Evolutionary conservation across 1,284 basidiomycete genomes (phyloP).

Genomic region (Ustilago curta): DNA sequence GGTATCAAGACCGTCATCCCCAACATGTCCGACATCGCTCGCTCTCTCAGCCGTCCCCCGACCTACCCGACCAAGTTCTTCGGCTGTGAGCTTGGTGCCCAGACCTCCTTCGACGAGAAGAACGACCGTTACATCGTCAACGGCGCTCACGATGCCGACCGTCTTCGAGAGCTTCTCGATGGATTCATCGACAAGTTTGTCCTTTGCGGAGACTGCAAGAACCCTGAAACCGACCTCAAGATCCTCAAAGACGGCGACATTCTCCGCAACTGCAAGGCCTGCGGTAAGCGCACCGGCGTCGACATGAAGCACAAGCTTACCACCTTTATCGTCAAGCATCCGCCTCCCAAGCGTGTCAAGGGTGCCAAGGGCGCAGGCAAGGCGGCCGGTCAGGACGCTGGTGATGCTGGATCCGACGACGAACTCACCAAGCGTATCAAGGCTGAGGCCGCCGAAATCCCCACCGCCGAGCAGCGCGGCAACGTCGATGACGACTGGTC

Average conservation of each 20-base stretch:
- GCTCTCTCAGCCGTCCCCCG: constrained; percentile 92
- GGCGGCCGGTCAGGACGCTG: constrained; percentile 75
- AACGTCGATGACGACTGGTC: constrained; percentile 80
- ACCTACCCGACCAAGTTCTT: constrained; percentile 99
- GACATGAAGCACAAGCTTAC: constrained; percentile 98
- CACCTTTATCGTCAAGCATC: constrained; percentile 97
- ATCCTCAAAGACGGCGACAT: constrained; percentile 88
- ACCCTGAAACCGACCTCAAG: constrained; percentile 96
- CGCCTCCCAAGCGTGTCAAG: constrained; percentile 77
- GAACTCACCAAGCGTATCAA: constrained; percentile 73
- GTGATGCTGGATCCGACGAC: constrained; percentile 70
- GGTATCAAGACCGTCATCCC: constrained; percentile 88
- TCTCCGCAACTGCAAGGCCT: constrained; percentile 97
- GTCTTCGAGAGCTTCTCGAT: constrained; percentile 95
- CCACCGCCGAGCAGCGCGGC: constrained; percentile 72
- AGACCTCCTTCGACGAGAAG: constrained; percentile 95
- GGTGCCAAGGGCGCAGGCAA: constrained; percentile 68
- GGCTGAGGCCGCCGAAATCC: constrained; percentile 70
- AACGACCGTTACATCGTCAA: constrained; percentile 99
- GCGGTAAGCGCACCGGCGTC: constrained; percentile 88
- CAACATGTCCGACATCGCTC: constrained; percentile 98
- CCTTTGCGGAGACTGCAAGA: constrained; percentile 97
- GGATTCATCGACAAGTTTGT: constrained; percentile 96
- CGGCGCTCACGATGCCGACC: constrained; percentile 90
- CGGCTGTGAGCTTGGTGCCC: constrained; percentile 96